Percentiles rank a stretch among this genome's conserved stretches.
Evolutionary conservation across 306 rosid genomes (phyloP).

Genomic region (Canavalia gladiata): DNA sequence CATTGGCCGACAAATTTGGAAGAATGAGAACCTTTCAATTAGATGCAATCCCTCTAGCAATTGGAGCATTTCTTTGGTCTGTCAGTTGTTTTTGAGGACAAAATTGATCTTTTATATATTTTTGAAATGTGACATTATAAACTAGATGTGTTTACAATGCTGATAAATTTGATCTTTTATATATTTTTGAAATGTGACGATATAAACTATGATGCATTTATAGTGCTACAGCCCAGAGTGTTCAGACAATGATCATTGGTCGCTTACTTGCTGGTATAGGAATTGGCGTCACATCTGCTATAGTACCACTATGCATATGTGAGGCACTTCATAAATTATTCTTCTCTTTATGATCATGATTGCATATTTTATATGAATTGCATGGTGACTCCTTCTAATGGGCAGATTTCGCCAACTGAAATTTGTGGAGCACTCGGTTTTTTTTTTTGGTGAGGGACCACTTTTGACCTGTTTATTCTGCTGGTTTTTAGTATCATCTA

Average conservation of each 20-base stretch:
- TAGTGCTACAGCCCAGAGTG: slow-evolving; percentile 96
- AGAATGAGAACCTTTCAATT: slow-evolving; percentile 90
- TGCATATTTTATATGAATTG: background rate
- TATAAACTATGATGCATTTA: slow-evolving; percentile 38
- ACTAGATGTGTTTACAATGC: no score
- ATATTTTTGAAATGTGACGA: slow-evolving; percentile 18
- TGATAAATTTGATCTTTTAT: slow-evolving; percentile 36
- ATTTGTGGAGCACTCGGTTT: slow-evolving; percentile 93
- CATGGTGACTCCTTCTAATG: slow-evolving; percentile 35
- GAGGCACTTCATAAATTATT: slow-evolving; percentile 62
- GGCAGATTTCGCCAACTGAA: slow-evolving; percentile 96
- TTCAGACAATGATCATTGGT: slow-evolving; percentile 88
- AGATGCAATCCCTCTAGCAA: slow-evolving; percentile 83
- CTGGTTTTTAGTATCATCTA: background rate
- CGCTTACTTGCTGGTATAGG: slow-evolving; percentile 95
- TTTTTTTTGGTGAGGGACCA: background rate
- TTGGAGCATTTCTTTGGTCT: slow-evolving; percentile 89
- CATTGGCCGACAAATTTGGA: slow-evolving; percentile 97
- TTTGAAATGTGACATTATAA: no score
- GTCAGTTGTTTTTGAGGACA: slow-evolving; percentile 40
- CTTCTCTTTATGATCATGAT: slow-evolving; percentile 7
- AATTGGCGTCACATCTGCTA: slow-evolving; percentile 90
- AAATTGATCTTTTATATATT: no score
- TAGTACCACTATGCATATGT: slow-evolving; percentile 89
- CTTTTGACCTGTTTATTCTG: slow-evolving; percentile 31